A percentile compares a stretch with the other conserved stretches of the same genome.
These are phyloP conservation scores for Podaxis carcinomalis DNA, from an alignment of 768 basidiomycete genomes.

Conservation along the genomic window DNA sequence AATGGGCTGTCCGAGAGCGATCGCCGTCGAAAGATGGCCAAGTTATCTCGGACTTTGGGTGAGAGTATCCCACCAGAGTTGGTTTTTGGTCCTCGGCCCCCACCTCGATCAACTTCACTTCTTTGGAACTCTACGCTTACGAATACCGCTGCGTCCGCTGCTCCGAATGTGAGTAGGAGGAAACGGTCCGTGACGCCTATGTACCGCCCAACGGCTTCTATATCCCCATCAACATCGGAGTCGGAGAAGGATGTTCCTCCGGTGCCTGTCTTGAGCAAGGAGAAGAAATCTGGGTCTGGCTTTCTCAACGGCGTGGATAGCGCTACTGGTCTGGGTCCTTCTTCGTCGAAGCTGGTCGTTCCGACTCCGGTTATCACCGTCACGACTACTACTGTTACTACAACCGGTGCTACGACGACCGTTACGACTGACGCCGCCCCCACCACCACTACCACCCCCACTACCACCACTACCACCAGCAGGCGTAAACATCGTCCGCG, in stretches of 20 bases:
- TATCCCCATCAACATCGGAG: not conserved
- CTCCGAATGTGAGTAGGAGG: not conserved
- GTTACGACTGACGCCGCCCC: not conserved
- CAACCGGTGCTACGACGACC: not conserved
- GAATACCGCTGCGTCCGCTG: not conserved
- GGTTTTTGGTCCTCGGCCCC: constrained; percentile 27
- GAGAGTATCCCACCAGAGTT: constrained; percentile 57
- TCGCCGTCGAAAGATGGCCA: constrained; percentile 49
- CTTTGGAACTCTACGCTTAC: not conserved
- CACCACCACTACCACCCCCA: not conserved
- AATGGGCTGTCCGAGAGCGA: constrained; percentile 20
- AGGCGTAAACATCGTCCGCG: constrained; percentile 13
- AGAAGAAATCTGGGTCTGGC: not conserved
- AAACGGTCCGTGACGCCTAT: not conserved
- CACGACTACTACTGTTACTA: not conserved
- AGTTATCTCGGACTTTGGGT: constrained; percentile 53
- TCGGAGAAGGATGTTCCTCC: not conserved
- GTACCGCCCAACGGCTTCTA: not conserved
- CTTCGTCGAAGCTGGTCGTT: not conserved
- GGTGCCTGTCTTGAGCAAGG: not conserved
- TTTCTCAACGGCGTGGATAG: not conserved
- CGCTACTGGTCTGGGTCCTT: not conserved
- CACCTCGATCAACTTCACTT: not conserved
- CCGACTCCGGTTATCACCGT: not conserved
- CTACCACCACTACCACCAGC: not conserved